Base-by-base conservation (phyloP, 2,329 filamentous ascomycete genomes). In the Ophiostoma perfectum region DNA sequence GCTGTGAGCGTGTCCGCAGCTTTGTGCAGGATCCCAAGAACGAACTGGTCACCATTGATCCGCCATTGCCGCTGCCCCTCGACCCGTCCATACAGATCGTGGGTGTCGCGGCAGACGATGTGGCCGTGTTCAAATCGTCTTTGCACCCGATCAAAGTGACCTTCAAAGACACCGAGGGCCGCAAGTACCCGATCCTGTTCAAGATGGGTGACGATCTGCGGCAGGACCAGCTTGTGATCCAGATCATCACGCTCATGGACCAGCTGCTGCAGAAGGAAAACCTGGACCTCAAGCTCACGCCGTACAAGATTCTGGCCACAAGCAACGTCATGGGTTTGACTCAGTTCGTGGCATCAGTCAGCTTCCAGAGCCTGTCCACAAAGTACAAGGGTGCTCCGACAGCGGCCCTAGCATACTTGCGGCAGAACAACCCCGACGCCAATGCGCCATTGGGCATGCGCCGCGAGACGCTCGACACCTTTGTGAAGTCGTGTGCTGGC, bases 211-310 rank as follows among this genome's bases (percentile, higher is more conserved):
- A 99, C 76, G 95, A 99, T 76, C 83, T 99, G 66, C 90, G 95
- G 14, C 95, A 99, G 78, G 95, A 99, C 75, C 95, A 99, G 76
- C 86, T 99, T 2, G 94, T 99, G 47, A 96, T 99, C 67, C 95
- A 88, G 75, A 98, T 98, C 75, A 97, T 99, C 77, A 96, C 92
- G 0, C 84, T 99, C 16, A 99, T 99, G 95, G 95, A 99, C 75
- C 91, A 94, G 69, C 86, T 99, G 1, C 84, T 99, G 4, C 91
- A 92, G 70, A 97, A 98, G 75, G 95, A 99, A 76, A 98, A 99
- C 71, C 83, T 99, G 9, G 95, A 99, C 75, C 84, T 99, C 62
- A 97, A 96, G 76, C 84, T 99, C 1, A 94, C 94, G 0, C 95
- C 95, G 0, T 99, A 99, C 81, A 94, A 94, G 74, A 97, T 98